Base-by-base conservation (phyloP, 805 yeast genomes). In the Metschnikowia matae region DNA sequence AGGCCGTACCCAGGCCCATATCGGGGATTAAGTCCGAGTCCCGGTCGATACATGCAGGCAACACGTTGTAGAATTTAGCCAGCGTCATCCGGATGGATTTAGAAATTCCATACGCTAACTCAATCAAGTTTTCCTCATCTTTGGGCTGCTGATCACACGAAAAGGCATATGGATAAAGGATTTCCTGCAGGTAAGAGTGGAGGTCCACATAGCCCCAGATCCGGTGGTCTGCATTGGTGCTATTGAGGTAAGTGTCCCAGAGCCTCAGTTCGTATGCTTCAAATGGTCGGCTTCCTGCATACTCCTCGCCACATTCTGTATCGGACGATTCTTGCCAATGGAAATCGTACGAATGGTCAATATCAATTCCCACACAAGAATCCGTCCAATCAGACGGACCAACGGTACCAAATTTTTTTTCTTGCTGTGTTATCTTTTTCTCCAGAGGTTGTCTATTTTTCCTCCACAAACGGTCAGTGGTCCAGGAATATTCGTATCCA, bases 401-500 rank as follows among this genome's bases (percentile, higher is more conserved):
- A 26, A 26, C 29, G 4, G 29, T 26, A 8, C 8, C 14, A 48
- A 13, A 14, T 3, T 18, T 14, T 4, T 37, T 26, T 11, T 14
- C 39, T 20, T 17, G 23, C 23, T 11, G 14, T 4, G 81, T 80
- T 26, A 26, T 26, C 13, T 47, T 48, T 37, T 36, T 31, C 10
- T 50, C 57, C n/a, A 50, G 51, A 4, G 55, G 60, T 67, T 90
- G 97, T 53, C 96, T 76, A 66, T 89, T 90, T 62, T 90, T 90
- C 42, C 94, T 73, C 97, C 97, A 90, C 52, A 90, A 70, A 50
- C 97, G 72, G 63, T 90, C 96, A 26, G 69, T 62, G 2, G 73
- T 75, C 96, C 97, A 90, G 2, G 95, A 75, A 64, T 86, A 85
- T 13, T 75, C 87, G 64, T 90, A 90, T 0, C 97, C 97, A 67